These are phyloP conservation scores for Rhodotorula paludigena DNA, from an alignment of 768 basidiomycete genomes.

Conservation along the genomic window DNA sequence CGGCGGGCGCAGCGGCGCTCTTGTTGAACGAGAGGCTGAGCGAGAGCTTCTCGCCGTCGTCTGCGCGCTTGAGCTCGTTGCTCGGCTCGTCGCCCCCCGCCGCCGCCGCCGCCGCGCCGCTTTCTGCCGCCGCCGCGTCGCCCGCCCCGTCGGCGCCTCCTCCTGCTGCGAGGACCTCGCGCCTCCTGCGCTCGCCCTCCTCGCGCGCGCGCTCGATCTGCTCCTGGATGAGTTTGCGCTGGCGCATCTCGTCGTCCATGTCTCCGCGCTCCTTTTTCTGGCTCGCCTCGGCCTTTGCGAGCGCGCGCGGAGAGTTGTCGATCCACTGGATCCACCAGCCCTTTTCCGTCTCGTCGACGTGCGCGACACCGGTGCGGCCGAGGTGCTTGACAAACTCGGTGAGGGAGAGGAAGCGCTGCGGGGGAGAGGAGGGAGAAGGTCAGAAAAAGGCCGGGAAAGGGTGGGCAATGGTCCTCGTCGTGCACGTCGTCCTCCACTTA, in stretches of 20 bases:
- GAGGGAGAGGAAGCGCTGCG: conserved; percentile 80
- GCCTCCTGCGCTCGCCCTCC: conserved; percentile 46
- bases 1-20: background rate
- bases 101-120: background rate
- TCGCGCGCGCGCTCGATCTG: conserved; percentile 80
- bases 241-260: conserved; percentile 89
- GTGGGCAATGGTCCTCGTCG: background rate
- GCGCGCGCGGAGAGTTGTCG: conserved; percentile 87
- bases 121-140: background rate
- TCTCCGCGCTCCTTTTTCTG: conserved; percentile 87
- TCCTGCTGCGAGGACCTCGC: conserved; percentile 3
- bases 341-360: conserved; percentile 97
- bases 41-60: conserved; percentile 34
- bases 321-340: conserved; percentile 98
- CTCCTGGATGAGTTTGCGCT: conserved; percentile 78
- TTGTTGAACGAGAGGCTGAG: conserved; percentile 31
- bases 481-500: too few relatives aligned
- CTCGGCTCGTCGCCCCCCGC: conserved; percentile 19
- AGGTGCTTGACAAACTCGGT: conserved; percentile 92
- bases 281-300: conserved; percentile 83
- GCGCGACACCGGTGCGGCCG: conserved; percentile 74
- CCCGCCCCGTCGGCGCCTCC: background rate
- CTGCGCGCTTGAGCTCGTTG: conserved; percentile 32
- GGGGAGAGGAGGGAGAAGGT: background rate
- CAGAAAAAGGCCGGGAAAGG: background rate